These are phyloP conservation scores for Russula sp. DNA, from an alignment of 768 basidiomycete species.

Conservation along the genomic window DNA sequence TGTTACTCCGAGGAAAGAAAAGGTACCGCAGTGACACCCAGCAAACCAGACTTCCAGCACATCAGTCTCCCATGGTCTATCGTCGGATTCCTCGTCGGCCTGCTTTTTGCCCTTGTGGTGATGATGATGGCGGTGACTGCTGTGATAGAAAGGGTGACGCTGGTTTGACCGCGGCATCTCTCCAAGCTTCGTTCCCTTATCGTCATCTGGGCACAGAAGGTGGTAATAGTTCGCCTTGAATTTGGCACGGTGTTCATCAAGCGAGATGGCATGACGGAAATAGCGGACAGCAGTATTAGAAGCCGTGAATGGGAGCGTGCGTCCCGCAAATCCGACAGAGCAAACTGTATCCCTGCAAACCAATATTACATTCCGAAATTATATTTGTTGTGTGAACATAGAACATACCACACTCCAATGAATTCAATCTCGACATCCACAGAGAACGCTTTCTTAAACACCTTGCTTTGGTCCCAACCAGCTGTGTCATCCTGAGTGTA, in stretches of 20 bases:
- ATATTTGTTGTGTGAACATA: background rate
- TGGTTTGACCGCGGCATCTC: slow-evolving; percentile 40
- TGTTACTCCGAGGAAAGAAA: background rate
- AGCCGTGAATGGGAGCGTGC: slow-evolving; percentile 58
- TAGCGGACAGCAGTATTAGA: slow-evolving; percentile 53
- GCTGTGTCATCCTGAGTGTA: slow-evolving; percentile 50
- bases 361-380: slow-evolving; percentile 4
- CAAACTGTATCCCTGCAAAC: slow-evolving; percentile 59
- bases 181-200: slow-evolving; percentile 43
- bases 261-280: slow-evolving; percentile 66
- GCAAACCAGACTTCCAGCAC: slow-evolving; percentile 80
- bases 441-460: slow-evolving; percentile 71
- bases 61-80: slow-evolving; percentile 39
- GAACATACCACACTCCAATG: slow-evolving; percentile 60
- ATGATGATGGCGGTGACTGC: background rate
- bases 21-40: slow-evolving; percentile 63
- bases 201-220: slow-evolving; percentile 32
- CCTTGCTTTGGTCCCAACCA: slow-evolving; percentile 58
- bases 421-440: slow-evolving; percentile 71
- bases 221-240: slow-evolving; percentile 37
- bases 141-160: slow-evolving; percentile 21
- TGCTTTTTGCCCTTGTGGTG: slow-evolving; percentile 29
- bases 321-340: slow-evolving; percentile 63
- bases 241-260: slow-evolving; percentile 63
- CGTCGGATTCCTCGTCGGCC: slow-evolving; percentile 39